These are phyloP conservation scores for Lecanosticta acicola DNA, from an alignment of 2,329 filamentous ascomycete species.

Conservation along the genomic window DNA sequence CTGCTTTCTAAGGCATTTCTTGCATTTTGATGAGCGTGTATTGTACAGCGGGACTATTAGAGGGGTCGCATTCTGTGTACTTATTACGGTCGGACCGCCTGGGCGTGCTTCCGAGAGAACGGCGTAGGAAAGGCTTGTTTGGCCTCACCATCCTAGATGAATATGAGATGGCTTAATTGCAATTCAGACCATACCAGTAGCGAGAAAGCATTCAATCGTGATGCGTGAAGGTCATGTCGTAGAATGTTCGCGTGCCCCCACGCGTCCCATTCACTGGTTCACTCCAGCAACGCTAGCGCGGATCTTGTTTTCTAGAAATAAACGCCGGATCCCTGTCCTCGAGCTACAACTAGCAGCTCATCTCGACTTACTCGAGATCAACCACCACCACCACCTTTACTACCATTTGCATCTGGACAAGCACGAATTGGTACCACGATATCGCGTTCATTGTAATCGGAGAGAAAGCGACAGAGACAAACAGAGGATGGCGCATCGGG, in stretches of 20 bases:
- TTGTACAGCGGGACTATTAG: slow-evolving; percentile 9
- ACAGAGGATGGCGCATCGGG: slow-evolving; percentile 31
- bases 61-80: not conserved
- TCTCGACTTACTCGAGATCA: too few relatives aligned
- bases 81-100: not conserved
- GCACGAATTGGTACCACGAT: not conserved
- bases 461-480: not conserved
- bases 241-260: not conserved
- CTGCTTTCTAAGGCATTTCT: slow-evolving; percentile 25
- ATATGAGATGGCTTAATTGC: not conserved
- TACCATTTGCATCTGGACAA: too few relatives aligned
- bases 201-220: too few relatives aligned
- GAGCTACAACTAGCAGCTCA: too few relatives aligned
- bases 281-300: not conserved
- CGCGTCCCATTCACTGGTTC: not conserved
- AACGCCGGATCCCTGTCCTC: not conserved
- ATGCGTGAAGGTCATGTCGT: too few relatives aligned
- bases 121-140: too few relatives aligned
- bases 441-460: not conserved
- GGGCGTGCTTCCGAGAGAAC: not conserved
- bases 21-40: slow-evolving; percentile 7
- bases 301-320: not conserved
- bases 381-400: too few relatives aligned
- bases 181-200: not conserved
- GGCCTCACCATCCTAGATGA: not conserved